Evolutionary conservation across 2,329 filamentous ascomycete genomes (phyloP).

Genomic region (Periconia sp.): DNA sequence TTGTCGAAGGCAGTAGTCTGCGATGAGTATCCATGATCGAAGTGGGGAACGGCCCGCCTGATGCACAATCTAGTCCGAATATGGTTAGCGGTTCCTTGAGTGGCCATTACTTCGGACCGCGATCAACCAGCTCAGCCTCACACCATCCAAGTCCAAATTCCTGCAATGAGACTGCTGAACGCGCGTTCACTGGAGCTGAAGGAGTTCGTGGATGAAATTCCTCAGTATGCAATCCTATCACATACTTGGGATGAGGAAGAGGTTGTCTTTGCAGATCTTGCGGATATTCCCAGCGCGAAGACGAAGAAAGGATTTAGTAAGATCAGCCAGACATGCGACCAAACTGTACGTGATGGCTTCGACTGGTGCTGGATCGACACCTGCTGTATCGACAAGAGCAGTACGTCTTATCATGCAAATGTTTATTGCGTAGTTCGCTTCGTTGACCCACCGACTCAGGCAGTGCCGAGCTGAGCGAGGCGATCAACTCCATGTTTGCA

Average conservation of each 20-base stretch:
- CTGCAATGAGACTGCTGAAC: conserved; percentile 18
- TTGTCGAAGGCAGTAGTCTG: no score
- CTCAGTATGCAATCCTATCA: conserved; percentile 23
- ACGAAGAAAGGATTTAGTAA: conserved; percentile 22
- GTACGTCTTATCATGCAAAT: no score
- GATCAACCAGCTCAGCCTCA: no score
- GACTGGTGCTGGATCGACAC: conserved; percentile 9
- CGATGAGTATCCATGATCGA: no score
- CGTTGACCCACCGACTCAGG: no score
- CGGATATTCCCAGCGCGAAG: conserved; percentile 9
- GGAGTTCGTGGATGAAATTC: conserved; percentile 11
- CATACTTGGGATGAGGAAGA: conserved; percentile 25
- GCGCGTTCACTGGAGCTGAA: conserved; percentile 9
- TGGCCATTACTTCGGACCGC: no score
- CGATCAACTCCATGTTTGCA: conserved; percentile 22
- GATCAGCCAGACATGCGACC: conserved; percentile 15
- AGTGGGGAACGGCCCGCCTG: no score
- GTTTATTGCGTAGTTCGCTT: no score
- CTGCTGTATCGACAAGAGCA: conserved; percentile 15
- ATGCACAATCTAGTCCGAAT: no score
- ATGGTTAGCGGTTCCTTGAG: no score
- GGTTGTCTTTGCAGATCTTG: conserved; percentile 18
- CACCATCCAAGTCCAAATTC: no score
- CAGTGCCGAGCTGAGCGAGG: conserved; percentile 13
- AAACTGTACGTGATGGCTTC: conserved; percentile 16